Base-by-base conservation (phyloP, 164 flowering plant species). In the Liriodendron chinense region DNA sequence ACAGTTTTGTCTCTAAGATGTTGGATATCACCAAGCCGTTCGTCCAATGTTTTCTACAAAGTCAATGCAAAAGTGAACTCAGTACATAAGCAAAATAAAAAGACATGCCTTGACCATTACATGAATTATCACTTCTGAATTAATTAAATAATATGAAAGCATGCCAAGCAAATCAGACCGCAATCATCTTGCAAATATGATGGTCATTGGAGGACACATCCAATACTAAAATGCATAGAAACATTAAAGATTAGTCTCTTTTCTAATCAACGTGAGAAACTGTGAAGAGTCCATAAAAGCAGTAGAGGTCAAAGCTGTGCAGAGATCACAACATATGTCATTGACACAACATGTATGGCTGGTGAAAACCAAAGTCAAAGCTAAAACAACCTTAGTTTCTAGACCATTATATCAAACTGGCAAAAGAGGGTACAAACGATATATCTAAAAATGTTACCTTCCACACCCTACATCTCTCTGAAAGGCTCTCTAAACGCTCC, bases 1-100 rank as follows among this genome's bases (percentile, higher is more conserved):
- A 89, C 83, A 21, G 92, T 90, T 76, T 84, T 87, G 71, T 89
- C 92, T 67, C 87, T 87, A 78, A 96, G 90, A 74, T 81, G 75
- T 69, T 91, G 91, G 69, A 87, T 79, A 68, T 86, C 88, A 57
- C 48, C 77, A 9, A 73, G 83, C 66, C 72, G 87, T 53, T 87
- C 83, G 65, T 88, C 87, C 83, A 88, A 61, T 62, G 73, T 74
- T 70, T 81, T 80, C 99, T 92, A 70, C 81, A 84, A 79, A 79
- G 20, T 22, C 63, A 74, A 34, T 22, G 62, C 43, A 23, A 72
- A 65, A 70, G 43, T 26, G 64, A 47, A 28, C 25, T 68, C 43
- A 57, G 69, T 12, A 53, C 59, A 53, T 53, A 12, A 53, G 18
- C 2, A 53, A 53, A 53, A 3, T 12, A 34, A 34, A 34, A 34